Evolutionary conservation across 495 filamentous ascomycete genomes (phyloP).

Genomic region (Penicillium flavigenum): DNA sequence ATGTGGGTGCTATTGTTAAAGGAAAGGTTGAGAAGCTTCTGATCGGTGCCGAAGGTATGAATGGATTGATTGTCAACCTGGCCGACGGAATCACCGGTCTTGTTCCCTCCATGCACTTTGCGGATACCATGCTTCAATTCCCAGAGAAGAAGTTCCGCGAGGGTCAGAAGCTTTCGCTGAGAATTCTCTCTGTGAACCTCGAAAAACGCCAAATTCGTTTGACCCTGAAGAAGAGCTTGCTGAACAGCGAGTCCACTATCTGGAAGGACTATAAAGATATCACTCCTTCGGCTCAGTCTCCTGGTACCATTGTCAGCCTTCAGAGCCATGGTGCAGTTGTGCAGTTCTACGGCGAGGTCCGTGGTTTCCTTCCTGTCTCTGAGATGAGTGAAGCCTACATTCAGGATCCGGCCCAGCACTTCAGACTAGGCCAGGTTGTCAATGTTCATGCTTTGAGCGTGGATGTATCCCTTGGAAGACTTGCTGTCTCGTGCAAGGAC

Average conservation of each 20-base stretch:
- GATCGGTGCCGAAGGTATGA: conserved; percentile 67
- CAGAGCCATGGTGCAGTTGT: conserved; percentile 78
- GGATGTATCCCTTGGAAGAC: conserved; percentile 63
- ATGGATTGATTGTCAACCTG: conserved; percentile 76
- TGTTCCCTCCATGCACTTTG: conserved; percentile 82
- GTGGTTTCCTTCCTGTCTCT: conserved; percentile 82
- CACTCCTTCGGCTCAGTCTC: conserved; percentile 65
- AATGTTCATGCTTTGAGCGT: conserved; percentile 81
- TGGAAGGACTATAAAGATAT: conserved; percentile 75
- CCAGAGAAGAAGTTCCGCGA: conserved; percentile 95
- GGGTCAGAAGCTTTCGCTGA: conserved; percentile 76
- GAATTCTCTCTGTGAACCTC: conserved; percentile 77
- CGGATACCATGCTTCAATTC: conserved; percentile 82
- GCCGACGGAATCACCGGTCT: conserved; percentile 83
- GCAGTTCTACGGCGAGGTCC: conserved; percentile 83
- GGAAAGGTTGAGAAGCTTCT: conserved; percentile 84
- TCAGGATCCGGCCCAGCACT: conserved; percentile 82
- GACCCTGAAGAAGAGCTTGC: conserved; percentile 88
- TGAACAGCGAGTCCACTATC: conserved; percentile 77
- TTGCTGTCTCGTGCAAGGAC: conserved; percentile 92
- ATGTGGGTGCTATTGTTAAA: conserved; percentile 75
- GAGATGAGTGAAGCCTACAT: conserved; percentile 99
- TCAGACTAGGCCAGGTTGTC: conserved; percentile 84
- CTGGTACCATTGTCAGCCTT: conserved; percentile 81
- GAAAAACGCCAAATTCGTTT: conserved; percentile 77